Evolutionary conservation across 2,329 filamentous ascomycete genomes (phyloP).

Genomic region (Exophiala aquamarina): DNA sequence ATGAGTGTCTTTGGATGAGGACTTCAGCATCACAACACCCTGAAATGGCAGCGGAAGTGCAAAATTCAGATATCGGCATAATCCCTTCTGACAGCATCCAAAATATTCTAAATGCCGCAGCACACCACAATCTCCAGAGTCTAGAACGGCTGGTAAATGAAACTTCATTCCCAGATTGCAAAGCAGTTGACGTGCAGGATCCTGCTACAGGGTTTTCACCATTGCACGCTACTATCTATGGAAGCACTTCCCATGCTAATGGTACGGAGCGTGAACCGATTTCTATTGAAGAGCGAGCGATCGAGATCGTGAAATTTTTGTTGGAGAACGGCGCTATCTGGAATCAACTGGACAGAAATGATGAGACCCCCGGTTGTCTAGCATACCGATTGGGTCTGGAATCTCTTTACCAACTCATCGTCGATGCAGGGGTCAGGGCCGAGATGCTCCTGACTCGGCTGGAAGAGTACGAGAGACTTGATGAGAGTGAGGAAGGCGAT

Average conservation of each 20-base stretch:
- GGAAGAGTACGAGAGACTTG: slow-evolving; percentile 75
- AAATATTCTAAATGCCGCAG: slow-evolving; percentile 65
- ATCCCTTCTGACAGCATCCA: slow-evolving; percentile 4
- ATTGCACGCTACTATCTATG: slow-evolving; percentile 85
- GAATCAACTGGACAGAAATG: slow-evolving; percentile 86
- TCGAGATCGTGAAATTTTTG: slow-evolving; percentile 69
- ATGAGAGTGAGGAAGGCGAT: slow-evolving; percentile 36
- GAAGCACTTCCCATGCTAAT: slow-evolving; percentile 50
- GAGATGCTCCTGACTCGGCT: slow-evolving; percentile 82
- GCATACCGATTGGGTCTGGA: slow-evolving; percentile 67
- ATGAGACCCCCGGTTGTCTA: slow-evolving; percentile 90
- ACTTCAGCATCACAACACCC: too few relatives aligned
- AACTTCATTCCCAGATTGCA: slow-evolving; percentile 36
- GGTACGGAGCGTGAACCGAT: slow-evolving; percentile 36
- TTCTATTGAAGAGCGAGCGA: slow-evolving; percentile 26
- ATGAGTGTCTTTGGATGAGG: too few relatives aligned
- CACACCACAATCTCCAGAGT: slow-evolving; percentile 65
- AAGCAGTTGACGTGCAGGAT: slow-evolving; percentile 75
- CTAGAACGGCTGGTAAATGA: slow-evolving; percentile 44
- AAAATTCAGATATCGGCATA: too few relatives aligned
- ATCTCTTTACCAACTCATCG: slow-evolving; percentile 75
- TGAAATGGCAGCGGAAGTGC: too few relatives aligned
- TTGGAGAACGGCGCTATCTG: slow-evolving; percentile 90
- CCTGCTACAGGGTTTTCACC: slow-evolving; percentile 82
- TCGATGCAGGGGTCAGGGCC: slow-evolving; percentile 86